Percentiles rank a stretch among this genome's conserved stretches.
These are phyloP conservation scores for Fusarium begoniae DNA, from an alignment of 2,329 filamentous ascomycete genomes.

Conservation along the genomic window DNA sequence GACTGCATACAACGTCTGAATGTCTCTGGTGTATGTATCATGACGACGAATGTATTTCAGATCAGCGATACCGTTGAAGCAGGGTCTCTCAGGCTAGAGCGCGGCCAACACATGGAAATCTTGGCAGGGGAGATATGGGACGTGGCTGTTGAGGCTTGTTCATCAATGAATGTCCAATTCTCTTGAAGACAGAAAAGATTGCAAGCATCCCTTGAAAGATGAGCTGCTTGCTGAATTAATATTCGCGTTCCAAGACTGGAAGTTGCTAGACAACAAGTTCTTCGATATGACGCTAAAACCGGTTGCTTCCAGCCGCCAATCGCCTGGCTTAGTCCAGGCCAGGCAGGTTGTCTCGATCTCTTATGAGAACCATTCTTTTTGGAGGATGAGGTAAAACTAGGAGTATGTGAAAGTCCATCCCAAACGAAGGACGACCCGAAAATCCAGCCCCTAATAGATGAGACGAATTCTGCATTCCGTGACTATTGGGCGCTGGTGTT, in stretches of 20 bases:
- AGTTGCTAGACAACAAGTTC: not conserved
- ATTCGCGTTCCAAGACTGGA: not conserved
- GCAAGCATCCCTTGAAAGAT: not conserved
- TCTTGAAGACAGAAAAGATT: conserved; percentile 1
- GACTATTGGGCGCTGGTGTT: conserved; percentile 18
- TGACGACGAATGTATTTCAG: conserved; percentile 12
- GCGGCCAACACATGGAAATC: conserved; percentile 3
- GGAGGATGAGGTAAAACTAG: not conserved
- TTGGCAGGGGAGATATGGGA: conserved; percentile 29
- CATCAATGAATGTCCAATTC: not conserved
- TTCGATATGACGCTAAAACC: conserved; percentile 10
- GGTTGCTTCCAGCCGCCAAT: not conserved
- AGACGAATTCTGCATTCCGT: conserved; percentile 13
- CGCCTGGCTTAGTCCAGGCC: not conserved
- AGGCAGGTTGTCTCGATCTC: not conserved
- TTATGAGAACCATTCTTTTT: not conserved
- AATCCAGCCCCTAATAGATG: not conserved
- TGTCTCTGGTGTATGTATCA: conserved; percentile 5
- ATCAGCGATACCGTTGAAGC: conserved; percentile 7
- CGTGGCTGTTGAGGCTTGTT: conserved; percentile 19
- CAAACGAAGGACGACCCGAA: not conserved
- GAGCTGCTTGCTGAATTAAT: not conserved
- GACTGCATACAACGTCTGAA: not conserved
- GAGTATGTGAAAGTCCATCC: not conserved
- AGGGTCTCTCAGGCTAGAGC: not conserved